These are phyloP conservation scores for Tuctoria greenei DNA, from an alignment of 176 grass and related monocot species.

Conservation along the genomic window DNA sequence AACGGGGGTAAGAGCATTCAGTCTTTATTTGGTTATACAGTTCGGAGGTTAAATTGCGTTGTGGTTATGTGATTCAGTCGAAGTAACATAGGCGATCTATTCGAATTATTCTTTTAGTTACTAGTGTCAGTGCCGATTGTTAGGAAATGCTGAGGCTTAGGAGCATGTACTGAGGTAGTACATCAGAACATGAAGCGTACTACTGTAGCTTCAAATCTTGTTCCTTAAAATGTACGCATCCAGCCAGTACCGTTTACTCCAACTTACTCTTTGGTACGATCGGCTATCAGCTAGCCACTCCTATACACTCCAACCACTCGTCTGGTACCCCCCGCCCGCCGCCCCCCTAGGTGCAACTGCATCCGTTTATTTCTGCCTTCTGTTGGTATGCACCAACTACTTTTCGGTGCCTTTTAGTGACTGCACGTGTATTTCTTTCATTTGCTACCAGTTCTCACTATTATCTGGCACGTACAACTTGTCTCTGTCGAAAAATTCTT, in stretches of 20 bases:
- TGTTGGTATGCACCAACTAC: slow-evolving; percentile 43
- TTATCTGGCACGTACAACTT: slow-evolving; percentile 12
- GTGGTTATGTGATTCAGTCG: not conserved
- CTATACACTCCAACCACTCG: slow-evolving; percentile 38
- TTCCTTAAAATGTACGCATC: slow-evolving; percentile 44
- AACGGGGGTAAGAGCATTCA: slow-evolving; percentile 79
- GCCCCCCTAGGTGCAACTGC: not conserved
- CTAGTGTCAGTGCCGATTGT: not conserved
- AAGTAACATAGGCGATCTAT: not conserved
- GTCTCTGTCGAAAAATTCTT: slow-evolving; percentile 1
- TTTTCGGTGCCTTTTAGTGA: slow-evolving; percentile 13
- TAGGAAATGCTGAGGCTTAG: slow-evolving; percentile 9
- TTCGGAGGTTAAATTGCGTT: not conserved
- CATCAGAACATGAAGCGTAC: not conserved
- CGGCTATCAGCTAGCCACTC: not conserved
- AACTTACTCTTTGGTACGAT: slow-evolving; percentile 31
- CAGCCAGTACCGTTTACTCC: slow-evolving; percentile 35
- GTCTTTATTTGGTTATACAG: slow-evolving; percentile 15
- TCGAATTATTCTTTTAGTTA: not conserved
- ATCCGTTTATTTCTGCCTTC: slow-evolving; percentile 38
- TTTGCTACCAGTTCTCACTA: slow-evolving; percentile 38
- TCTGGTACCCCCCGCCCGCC: not conserved
- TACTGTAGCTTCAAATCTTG: not conserved
- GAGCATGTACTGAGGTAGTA: slow-evolving; percentile 10
- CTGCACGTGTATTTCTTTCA: slow-evolving; percentile 1